Evolutionary conservation across 306 rosid genomes (phyloP).

Genomic region (Lagenaria siceraria): DNA sequence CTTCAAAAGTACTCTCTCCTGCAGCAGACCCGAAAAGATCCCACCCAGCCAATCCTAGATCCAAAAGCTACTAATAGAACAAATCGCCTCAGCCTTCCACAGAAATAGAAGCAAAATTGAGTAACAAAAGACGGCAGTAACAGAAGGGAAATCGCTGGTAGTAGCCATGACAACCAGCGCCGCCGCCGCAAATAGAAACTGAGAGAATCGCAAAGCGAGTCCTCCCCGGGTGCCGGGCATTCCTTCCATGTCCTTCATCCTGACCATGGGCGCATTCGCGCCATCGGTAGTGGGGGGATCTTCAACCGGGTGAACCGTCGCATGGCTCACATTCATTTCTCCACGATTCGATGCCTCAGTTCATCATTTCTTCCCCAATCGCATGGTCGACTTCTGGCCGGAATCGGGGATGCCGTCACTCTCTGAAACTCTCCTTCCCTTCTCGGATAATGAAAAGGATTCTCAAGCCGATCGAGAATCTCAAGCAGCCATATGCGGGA

Average conservation of each 20-base stretch:
- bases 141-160: conserved; percentile 75
- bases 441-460: not conserved
- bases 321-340: conserved; percentile 86
- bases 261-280: conserved; percentile 41
- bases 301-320: conserved; percentile 79
- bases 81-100: not conserved
- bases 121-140: conserved; percentile 33
- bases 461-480: not conserved
- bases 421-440: not conserved
- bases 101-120: not conserved
- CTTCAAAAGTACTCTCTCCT: not conserved
- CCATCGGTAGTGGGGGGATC: conserved; percentile 49
- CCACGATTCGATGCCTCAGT: conserved; percentile 8
- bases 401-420: not conserved
- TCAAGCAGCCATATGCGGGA: not conserved
- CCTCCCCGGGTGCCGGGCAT: conserved; percentile 93
- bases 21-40: not conserved
- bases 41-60: not conserved
- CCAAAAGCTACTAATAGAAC: not conserved
- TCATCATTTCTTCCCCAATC: not conserved
- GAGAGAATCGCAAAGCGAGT: conserved; percentile 42
- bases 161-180: conserved; percentile 75
- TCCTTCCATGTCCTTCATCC: conserved; percentile 85
- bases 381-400: not conserved
- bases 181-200: conserved; percentile 65